These are phyloP conservation scores for Oenanthe sinensis DNA, from an alignment of 129 eudicot species.

Conservation along the genomic window DNA sequence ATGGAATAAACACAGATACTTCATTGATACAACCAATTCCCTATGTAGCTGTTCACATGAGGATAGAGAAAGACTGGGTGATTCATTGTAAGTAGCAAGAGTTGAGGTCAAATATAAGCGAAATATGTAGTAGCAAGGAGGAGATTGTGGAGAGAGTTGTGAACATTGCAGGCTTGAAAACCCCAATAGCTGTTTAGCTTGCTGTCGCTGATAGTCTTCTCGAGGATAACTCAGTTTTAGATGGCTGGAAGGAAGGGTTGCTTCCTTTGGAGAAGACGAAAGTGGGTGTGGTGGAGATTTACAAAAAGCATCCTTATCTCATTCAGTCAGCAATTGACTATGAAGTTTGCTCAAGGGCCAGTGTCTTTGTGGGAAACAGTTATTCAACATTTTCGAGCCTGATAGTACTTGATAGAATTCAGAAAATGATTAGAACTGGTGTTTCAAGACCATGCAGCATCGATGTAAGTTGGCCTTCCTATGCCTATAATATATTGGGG, in stretches of 20 bases:
- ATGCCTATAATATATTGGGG: too few relatives aligned
- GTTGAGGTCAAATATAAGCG: constrained; percentile 42
- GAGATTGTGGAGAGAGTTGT: constrained; percentile 67
- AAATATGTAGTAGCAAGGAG: constrained; percentile 83
- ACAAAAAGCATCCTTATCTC: constrained; percentile 56
- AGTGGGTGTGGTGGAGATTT: constrained; percentile 44
- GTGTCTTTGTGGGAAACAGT: constrained; percentile 85
- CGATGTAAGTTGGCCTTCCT: too few relatives aligned
- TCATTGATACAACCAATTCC: constrained; percentile 12
- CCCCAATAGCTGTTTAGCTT: constrained; percentile 56
- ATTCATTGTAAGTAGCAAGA: constrained; percentile 82
- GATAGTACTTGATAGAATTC: too few relatives aligned
- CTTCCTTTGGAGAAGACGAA: constrained; percentile 64
- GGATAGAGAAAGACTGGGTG: constrained; percentile 98
- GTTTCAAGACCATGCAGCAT: too few relatives aligned
- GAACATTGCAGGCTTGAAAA: constrained; percentile 30
- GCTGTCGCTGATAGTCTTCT: constrained; percentile 82
- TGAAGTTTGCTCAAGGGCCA: constrained; percentile 74
- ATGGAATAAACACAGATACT: background rate
- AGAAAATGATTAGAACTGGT: too few relatives aligned
- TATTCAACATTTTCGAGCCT: too few relatives aligned
- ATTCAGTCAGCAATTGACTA: constrained; percentile 87
- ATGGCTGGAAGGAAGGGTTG: constrained; percentile 65
- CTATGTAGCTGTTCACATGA: constrained; percentile 86
- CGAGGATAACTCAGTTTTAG: constrained; percentile 48